These are phyloP conservation scores for Corylus avellana DNA, from an alignment of 306 rosid species.

Conservation along the genomic window DNA sequence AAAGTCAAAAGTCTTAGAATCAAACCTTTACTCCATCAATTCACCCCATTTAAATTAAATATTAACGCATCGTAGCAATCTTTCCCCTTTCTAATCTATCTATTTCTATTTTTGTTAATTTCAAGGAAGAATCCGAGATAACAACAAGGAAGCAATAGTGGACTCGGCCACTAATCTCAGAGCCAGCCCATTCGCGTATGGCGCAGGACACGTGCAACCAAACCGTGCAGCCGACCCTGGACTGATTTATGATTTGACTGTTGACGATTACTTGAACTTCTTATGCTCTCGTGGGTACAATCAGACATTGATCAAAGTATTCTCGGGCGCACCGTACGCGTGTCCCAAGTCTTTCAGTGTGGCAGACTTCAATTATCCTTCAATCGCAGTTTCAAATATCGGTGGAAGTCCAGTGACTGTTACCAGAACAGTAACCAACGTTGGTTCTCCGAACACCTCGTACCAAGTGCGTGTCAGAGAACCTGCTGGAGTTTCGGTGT, in stretches of 20 bases:
- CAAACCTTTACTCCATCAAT: no score
- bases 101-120: background rate
- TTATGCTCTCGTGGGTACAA: slow-evolving; percentile 57
- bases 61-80: no score
- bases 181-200: slow-evolving; percentile 57
- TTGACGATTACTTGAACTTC: slow-evolving; percentile 53
- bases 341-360: slow-evolving; percentile 45
- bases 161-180: background rate
- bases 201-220: slow-evolving; percentile 60
- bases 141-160: slow-evolving; percentile 13
- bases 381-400: slow-evolving; percentile 38
- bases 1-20: no score
- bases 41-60: no score
- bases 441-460: slow-evolving; percentile 40
- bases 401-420: slow-evolving; percentile 10
- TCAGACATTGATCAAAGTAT: slow-evolving; percentile 8
- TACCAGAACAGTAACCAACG: slow-evolving; percentile 56
- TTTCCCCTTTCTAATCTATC: background rate
- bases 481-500: slow-evolving; percentile 35
- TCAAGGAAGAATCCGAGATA: slow-evolving; percentile 39
- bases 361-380: slow-evolving; percentile 61
- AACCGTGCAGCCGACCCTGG: slow-evolving; percentile 62
- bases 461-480: slow-evolving; percentile 37
- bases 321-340: slow-evolving; percentile 20
- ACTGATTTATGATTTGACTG: slow-evolving; percentile 50